Evolutionary conservation across 805 yeast genomes (phyloP).

Genomic region (Candida jianshihensis): DNA sequence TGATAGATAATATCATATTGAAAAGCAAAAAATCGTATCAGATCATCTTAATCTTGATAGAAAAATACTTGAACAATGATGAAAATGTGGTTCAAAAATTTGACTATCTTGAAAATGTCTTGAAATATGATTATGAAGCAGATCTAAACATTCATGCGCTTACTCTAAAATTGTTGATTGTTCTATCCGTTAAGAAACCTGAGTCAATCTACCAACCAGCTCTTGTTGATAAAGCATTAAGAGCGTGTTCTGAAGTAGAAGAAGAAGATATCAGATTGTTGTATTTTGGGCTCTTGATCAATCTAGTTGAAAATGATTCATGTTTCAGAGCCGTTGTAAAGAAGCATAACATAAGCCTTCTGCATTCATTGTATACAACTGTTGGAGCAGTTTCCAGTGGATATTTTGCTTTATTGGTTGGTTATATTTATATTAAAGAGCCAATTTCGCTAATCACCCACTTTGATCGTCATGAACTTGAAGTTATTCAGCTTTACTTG

Average conservation of each 20-base stretch:
- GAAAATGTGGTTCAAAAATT: background rate
- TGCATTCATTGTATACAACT: conserved; percentile 8
- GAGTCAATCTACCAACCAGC: background rate
- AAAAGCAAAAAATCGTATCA: conserved; percentile 8
- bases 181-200: conserved; percentile 9
- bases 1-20: background rate
- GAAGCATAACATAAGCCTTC: background rate
- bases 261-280: conserved; percentile 12
- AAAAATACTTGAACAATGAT: conserved; percentile 3
- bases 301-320: conserved; percentile 10
- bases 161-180: conserved; percentile 13
- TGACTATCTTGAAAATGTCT: background rate
- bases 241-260: background rate
- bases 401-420: conserved; percentile 16
- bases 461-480: conserved; percentile 14
- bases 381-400: conserved; percentile 4
- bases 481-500: conserved; percentile 7
- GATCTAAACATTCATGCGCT: background rate
- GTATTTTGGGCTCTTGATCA: conserved; percentile 17
- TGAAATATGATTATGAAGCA: background rate
- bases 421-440: conserved; percentile 6
- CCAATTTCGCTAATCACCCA: background rate
- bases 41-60: conserved; percentile 10
- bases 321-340: conserved; percentile 1
- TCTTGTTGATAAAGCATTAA: conserved; percentile 1